phyloP scores from a whole-genome alignment of 805 yeast genomes.

The Saccharomycopsis sp. region DNA sequence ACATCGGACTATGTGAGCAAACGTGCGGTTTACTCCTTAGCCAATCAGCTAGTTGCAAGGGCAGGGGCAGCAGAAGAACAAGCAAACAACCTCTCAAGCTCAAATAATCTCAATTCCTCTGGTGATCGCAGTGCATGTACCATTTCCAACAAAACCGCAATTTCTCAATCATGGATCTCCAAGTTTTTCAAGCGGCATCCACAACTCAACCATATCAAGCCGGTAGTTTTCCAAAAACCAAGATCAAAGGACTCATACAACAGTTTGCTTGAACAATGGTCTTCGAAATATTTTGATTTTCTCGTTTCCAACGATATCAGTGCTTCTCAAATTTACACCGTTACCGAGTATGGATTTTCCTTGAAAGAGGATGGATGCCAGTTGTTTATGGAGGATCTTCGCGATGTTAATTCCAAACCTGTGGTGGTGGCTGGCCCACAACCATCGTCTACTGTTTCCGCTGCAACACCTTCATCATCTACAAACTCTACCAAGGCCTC shows the following conservation, averaged over 20 bases:
- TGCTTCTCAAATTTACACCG: conserved; percentile 9
- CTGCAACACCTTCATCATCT: background rate
- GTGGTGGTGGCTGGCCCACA: too few relatives aligned
- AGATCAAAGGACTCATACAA: conserved; percentile 11
- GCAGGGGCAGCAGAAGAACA: too few relatives aligned
- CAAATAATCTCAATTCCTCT: too few relatives aligned
- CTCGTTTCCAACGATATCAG: background rate
- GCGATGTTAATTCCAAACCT: too few relatives aligned
- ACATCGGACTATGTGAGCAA: conserved; percentile 11
- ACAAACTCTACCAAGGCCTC: too few relatives aligned
- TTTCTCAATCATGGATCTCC: conserved; percentile 15
- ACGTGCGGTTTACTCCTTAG: conserved; percentile 12
- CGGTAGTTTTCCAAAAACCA: conserved; percentile 18
- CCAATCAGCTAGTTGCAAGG: conserved; percentile 13
- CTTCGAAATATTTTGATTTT: conserved; percentile 1
- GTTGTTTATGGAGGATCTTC: too few relatives aligned
- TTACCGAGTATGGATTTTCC: conserved; percentile 5
- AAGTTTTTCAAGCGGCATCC: conserved; percentile 20
- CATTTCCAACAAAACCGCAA: conserved; percentile 9
- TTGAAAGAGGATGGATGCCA: conserved; percentile 9
- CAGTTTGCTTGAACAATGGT: conserved; percentile 10
- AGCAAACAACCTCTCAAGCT: too few relatives aligned
- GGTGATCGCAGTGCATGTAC: too few relatives aligned
- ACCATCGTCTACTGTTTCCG: background rate
- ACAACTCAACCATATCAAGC: conserved; percentile 9